A percentile compares a stretch with the other conserved stretches of the same genome.
These are phyloP conservation scores for Kwoniella sp. DNA, from an alignment of 768 basidiomycete genomes.

Conservation along the genomic window DNA sequence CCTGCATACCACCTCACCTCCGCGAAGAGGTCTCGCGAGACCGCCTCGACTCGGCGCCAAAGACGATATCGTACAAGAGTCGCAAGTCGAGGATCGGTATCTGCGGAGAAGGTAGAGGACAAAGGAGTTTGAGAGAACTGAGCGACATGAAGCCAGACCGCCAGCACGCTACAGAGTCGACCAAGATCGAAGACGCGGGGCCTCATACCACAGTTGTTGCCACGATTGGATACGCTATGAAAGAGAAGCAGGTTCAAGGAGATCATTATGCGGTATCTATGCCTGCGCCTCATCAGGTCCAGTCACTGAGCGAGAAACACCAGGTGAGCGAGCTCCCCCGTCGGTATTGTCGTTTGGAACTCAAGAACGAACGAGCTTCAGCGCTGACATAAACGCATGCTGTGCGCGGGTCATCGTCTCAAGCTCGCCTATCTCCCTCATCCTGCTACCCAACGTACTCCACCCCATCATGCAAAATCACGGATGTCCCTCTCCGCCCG, in stretches of 20 bases:
- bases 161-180: too few species aligned
- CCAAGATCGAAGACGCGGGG: too few species aligned
- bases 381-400: background rate
- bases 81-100: background rate
- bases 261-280: background rate
- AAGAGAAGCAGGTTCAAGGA: background rate
- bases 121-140: background rate
- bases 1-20: conserved; percentile 25
- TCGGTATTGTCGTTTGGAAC: background rate
- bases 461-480: background rate
- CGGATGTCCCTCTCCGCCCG: background rate
- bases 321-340: background rate
- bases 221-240: background rate
- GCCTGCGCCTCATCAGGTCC: too few species aligned
- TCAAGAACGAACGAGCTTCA: too few species aligned
- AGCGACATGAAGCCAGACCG: too few species aligned
- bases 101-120: background rate
- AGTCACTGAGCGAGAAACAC: background rate
- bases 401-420: too few species aligned
- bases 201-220: too few species aligned
- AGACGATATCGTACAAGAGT: background rate
- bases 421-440: background rate
- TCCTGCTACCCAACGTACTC: background rate
- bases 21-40: conserved; percentile 4
- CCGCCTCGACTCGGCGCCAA: background rate